Percentiles rank a stretch among this genome's conserved stretches.
phyloP scores from a whole-genome alignment of 2,329 filamentous ascomycete species.

The Alternaria dauci region DNA sequence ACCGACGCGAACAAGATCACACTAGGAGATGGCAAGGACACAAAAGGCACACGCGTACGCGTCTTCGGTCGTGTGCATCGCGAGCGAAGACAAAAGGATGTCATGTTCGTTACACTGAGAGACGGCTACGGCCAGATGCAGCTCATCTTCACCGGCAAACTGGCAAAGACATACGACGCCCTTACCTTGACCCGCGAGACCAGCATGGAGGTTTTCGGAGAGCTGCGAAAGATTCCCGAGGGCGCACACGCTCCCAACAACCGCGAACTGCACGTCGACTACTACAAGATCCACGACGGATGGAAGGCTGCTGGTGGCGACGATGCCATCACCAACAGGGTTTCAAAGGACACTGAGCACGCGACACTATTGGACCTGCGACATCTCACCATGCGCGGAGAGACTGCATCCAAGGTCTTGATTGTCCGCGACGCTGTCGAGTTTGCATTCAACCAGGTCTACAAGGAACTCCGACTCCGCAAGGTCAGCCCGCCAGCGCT shows the following conservation, averaged over 20 bases:
- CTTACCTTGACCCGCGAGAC: conserved; percentile 86
- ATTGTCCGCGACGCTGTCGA: conserved; percentile 84
- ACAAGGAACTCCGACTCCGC: conserved; percentile 77
- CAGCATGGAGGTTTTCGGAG: conserved; percentile 83
- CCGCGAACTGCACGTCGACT: conserved; percentile 91
- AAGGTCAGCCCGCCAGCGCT: conserved; percentile 90
- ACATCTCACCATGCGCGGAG: conserved; percentile 84
- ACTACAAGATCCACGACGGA: conserved; percentile 73
- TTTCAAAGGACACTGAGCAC: conserved; percentile 72
- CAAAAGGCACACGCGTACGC: conserved; percentile 76
- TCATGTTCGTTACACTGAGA: conserved; percentile 84
- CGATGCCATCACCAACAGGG: conserved; percentile 88
- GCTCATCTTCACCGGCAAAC: conserved; percentile 79
- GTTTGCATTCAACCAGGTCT: conserved; percentile 79
- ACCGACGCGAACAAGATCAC: conserved; percentile 67
- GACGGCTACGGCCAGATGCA: conserved; percentile 88
- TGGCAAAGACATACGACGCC: conserved; percentile 92
- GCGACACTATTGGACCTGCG: conserved; percentile 81
- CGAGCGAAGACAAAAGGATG: conserved; percentile 80
- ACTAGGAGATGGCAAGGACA: conserved; percentile 60
- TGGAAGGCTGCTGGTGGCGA: conserved; percentile 83
- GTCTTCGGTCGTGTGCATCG: conserved; percentile 86
- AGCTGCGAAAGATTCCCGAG: conserved; percentile 81
- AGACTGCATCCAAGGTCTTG: conserved; percentile 84
- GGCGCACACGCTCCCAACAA: conserved; percentile 81